Percentiles rank a stretch among this genome's conserved stretches.
phyloP scores from a whole-genome alignment of 1,284 basidiomycete genomes.

The Mycosarcoma mackinlayi region DNA sequence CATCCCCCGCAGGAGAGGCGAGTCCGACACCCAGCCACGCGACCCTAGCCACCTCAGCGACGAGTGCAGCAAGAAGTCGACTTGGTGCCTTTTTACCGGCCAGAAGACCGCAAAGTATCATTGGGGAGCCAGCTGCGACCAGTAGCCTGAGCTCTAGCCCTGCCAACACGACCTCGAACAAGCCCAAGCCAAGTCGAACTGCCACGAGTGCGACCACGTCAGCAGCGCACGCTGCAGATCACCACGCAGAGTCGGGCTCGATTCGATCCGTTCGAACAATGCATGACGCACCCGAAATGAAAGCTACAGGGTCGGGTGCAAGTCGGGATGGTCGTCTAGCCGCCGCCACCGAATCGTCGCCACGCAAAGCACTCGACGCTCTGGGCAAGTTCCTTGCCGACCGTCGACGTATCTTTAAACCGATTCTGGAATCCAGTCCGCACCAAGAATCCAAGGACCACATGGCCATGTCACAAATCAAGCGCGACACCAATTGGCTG shows the following conservation, averaged over 20 bases:
- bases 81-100: conserved; percentile 47
- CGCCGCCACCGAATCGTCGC: conserved; percentile 12
- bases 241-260: conserved; percentile 28
- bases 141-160: conserved; percentile 42
- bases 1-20: conserved; percentile 14
- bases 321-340: conserved; percentile 29
- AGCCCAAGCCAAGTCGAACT: conserved; percentile 25
- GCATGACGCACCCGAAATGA: conserved; percentile 41
- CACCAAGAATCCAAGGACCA: conserved; percentile 46
- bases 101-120: conserved; percentile 48
- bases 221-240: conserved; percentile 20
- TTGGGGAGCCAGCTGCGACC: conserved; percentile 22
- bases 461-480: conserved; percentile 54
- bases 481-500: conserved; percentile 53
- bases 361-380: conserved; percentile 56
- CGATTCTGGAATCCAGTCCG: conserved; percentile 48
- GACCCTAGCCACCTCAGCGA: conserved; percentile 27
- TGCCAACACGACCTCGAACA: conserved; percentile 18
- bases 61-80: conserved; percentile 52
- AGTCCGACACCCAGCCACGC: conserved; percentile 30
- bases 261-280: conserved; percentile 39
- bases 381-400: conserved; percentile 66
- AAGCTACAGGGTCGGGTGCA: conserved; percentile 22
- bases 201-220: conserved; percentile 8
- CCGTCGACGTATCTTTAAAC: conserved; percentile 64